Conservation (phyloP, 106 monocot species). For the Allium cepa region DNA sequence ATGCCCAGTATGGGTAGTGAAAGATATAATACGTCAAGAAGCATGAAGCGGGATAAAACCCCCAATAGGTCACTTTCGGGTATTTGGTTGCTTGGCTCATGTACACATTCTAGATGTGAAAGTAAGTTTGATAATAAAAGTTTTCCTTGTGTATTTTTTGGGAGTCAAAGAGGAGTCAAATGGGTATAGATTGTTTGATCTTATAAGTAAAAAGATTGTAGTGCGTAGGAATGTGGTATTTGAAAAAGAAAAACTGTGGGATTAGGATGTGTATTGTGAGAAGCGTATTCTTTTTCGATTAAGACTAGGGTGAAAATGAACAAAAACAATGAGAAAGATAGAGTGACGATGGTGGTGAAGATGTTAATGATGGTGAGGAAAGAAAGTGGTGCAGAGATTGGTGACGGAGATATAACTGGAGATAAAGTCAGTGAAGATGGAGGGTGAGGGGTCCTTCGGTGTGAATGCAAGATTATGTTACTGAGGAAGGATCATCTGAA, state of each 20-base stretch:
- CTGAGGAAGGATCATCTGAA: neutral
- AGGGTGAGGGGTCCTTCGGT: neutral
- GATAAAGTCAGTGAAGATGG: neutral
- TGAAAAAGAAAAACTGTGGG: neutral
- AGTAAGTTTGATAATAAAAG: neutral
- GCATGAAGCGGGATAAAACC: too few species aligned
- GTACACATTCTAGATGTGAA: neutral
- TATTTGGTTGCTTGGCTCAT: neutral
- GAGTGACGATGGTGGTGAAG: neutral
- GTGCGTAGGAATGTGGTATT: neutral
- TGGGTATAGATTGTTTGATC: neutral
- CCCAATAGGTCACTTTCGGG: too few species aligned
- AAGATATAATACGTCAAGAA: too few species aligned
- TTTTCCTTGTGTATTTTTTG: neutral
- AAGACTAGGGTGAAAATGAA: slow-evolving; percentile 1
- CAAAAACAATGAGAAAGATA: slow-evolving; percentile 1
- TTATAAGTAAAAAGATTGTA: neutral
- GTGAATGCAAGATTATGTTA: slow-evolving; percentile 5
- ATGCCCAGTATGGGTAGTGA: too few species aligned
- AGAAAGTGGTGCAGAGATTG: neutral
- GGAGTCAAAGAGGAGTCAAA: neutral
- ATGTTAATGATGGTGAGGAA: neutral
- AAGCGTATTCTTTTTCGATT: neutral
- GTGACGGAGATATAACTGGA: neutral
- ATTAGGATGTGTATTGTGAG: neutral